These are phyloP conservation scores for Xylariaceae sp. DNA, from an alignment of 2,329 filamentous ascomycete genomes.

Conservation along the genomic window DNA sequence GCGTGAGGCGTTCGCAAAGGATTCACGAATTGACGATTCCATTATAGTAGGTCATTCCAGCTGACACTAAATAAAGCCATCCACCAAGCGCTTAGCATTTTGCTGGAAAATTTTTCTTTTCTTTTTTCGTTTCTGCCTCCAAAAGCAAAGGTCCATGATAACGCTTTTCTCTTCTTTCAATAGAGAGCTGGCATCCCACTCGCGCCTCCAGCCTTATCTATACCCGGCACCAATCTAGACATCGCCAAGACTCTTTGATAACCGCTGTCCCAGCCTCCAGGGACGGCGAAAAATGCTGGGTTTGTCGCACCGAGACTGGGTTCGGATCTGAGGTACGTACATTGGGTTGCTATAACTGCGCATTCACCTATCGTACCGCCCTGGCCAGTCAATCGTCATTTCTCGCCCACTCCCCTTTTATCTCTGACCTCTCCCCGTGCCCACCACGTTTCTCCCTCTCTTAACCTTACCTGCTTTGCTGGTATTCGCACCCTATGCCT, in stretches of 20 bases:
- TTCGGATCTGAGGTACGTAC: not conserved
- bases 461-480: not conserved
- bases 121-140: not conserved
- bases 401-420: not conserved
- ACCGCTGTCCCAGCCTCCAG: not conserved
- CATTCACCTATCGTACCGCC: not conserved
- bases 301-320: not conserved
- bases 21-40: not conserved
- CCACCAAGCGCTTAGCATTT: not conserved
- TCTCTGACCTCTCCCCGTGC: not conserved
- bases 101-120: not conserved
- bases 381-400: not conserved
- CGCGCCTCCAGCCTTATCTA: not conserved
- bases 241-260: not conserved
- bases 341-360: not conserved
- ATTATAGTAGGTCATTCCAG: not conserved
- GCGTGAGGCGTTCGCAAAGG: not conserved
- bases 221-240: not conserved
- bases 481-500: not conserved
- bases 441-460: not conserved
- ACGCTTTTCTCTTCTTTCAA: not conserved
- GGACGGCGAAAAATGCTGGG: not conserved
- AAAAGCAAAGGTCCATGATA: not conserved
- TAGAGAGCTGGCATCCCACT: not conserved
- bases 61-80: not conserved